Conservation (phyloP, 768 basidiomycete genomes). For the Guyanaporus albipodus region DNA sequence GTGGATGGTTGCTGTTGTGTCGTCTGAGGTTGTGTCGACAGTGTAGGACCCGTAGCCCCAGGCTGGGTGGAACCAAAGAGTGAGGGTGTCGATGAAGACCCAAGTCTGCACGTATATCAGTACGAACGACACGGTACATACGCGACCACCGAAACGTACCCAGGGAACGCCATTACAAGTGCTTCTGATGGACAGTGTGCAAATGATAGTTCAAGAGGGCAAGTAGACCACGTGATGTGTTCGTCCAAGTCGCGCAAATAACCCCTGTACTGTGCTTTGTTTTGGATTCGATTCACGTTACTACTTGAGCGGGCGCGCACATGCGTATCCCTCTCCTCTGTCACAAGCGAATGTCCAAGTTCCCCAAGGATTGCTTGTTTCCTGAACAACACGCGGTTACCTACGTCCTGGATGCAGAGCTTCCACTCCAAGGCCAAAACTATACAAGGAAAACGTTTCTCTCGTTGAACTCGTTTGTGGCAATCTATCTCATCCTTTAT, state of each 20-base stretch:
- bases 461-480: constrained; percentile 37
- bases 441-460: constrained; percentile 32
- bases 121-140: neutral
- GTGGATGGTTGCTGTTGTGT: constrained; percentile 22
- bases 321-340: no score
- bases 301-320: no score
- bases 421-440: no score
- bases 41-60: constrained; percentile 13
- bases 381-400: constrained; percentile 18
- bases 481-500: neutral
- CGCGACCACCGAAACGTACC: constrained; percentile 11
- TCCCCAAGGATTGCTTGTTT: no score
- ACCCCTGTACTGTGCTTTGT: constrained; percentile 9
- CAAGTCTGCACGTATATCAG: constrained; percentile 24
- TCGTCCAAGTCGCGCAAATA: constrained; percentile 1
- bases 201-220: no score
- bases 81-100: constrained; percentile 40
- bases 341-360: no score
- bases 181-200: no score
- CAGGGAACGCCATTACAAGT: constrained; percentile 22
- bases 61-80: constrained; percentile 29
- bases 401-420: no score
- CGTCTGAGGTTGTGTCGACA: constrained; percentile 16
- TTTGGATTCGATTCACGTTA: no score
- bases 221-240: constrained; percentile 10